Percentiles rank a stretch among this genome's conserved stretches.
Conservation (phyloP, 2,329 filamentous ascomycete species). For the Cordyceps tenuipes region DNA sequence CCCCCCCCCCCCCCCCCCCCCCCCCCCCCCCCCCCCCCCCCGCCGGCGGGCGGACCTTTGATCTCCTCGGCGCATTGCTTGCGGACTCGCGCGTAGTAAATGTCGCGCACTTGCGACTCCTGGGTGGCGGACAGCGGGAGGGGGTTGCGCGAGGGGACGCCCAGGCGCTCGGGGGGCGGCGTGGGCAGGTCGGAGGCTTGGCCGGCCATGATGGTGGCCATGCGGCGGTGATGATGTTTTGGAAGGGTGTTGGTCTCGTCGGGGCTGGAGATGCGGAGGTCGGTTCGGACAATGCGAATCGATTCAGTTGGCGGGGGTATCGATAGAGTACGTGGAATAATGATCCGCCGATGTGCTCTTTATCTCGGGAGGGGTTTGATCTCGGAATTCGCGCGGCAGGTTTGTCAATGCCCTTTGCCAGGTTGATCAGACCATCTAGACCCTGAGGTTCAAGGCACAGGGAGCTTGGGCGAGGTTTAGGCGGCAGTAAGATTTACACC, state of each 20-base stretch:
- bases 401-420: background rate
- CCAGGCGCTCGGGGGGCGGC: slow-evolving; percentile 26
- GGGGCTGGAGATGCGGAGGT: background rate
- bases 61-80: slow-evolving; percentile 69
- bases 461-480: slow-evolving; percentile 2
- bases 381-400: background rate
- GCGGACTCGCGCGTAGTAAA: slow-evolving; percentile 74
- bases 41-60: slow-evolving; percentile 54
- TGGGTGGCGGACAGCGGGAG: slow-evolving; percentile 75
- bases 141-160: slow-evolving; percentile 62
- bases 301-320: background rate
- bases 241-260: background rate
- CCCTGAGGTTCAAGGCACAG: background rate
- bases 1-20: too few species aligned
- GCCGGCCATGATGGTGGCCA: slow-evolving; percentile 26
- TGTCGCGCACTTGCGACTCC: slow-evolving; percentile 71
- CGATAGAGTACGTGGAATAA: background rate
- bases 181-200: slow-evolving; percentile 10
- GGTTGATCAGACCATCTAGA: too few species aligned
- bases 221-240: background rate
- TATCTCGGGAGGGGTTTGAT: background rate
- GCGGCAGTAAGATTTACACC: slow-evolving; percentile 10
- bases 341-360: background rate
- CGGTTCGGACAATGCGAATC: background rate
- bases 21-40: too few species aligned